phyloP scores from a whole-genome alignment of 2,329 filamentous ascomycete species.

The Clonostachys sp. region DNA sequence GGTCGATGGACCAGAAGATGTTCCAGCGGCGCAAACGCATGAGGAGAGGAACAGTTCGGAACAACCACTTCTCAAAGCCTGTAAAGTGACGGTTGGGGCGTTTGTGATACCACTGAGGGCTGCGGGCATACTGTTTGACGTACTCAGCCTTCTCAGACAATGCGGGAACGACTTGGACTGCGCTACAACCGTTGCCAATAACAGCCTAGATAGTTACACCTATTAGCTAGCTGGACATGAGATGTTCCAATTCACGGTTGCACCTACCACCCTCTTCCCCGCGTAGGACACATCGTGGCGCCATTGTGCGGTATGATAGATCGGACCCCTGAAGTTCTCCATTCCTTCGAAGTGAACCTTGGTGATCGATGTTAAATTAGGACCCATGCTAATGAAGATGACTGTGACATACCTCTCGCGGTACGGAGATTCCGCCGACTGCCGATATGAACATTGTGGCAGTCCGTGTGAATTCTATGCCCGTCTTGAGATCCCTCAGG shows the following conservation, averaged over 20 bases:
- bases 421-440: slow-evolving; percentile 16
- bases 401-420: slow-evolving; percentile 5
- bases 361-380: too few relatives aligned
- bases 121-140: slow-evolving; percentile 9
- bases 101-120: slow-evolving; percentile 10
- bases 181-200: slow-evolving; percentile 51
- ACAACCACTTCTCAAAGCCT: slow-evolving; percentile 11
- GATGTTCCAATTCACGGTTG: background rate
- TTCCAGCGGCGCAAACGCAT: slow-evolving; percentile 4
- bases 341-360: slow-evolving; percentile 39
- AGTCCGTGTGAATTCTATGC: slow-evolving; percentile 7
- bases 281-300: slow-evolving; percentile 40
- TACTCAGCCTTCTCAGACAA: slow-evolving; percentile 21
- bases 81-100: slow-evolving; percentile 10
- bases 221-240: too few relatives aligned
- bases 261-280: slow-evolving; percentile 35
- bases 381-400: too few relatives aligned
- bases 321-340: slow-evolving; percentile 40
- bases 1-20: slow-evolving; percentile 12
- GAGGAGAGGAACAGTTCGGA: slow-evolving; percentile 12
- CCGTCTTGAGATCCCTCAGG: slow-evolving; percentile 8
- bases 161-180: slow-evolving; percentile 44
- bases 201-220: slow-evolving; percentile 14
- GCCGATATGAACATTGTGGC: slow-evolving; percentile 15
- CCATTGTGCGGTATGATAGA: slow-evolving; percentile 54